Conservation (phyloP, 345 rosid genomes). For the Melaleuca quinquenervia region DNA sequence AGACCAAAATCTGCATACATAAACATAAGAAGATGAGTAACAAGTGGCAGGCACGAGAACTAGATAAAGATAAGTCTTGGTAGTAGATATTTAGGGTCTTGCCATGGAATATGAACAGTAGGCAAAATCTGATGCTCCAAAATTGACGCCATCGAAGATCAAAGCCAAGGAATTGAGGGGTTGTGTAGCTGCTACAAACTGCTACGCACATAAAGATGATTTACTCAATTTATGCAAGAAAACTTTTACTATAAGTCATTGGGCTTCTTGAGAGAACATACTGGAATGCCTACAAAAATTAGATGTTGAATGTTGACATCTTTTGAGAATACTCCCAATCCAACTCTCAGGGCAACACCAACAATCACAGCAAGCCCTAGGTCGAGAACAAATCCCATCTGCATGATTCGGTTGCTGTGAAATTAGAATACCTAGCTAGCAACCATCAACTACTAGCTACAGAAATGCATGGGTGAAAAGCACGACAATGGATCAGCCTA, state of each 20-base stretch:
- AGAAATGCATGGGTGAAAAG: neutral
- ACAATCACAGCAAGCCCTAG: slow-evolving; percentile 61
- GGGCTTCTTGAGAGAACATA: slow-evolving; percentile 6
- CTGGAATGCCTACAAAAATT: slow-evolving; percentile 76
- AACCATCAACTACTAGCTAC: neutral
- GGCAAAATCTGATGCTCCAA: slow-evolving; percentile 91
- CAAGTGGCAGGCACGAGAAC: neutral
- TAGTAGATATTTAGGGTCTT: neutral
- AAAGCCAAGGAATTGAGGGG: slow-evolving; percentile 86
- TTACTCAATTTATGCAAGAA: neutral
- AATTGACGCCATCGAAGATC: slow-evolving; percentile 87
- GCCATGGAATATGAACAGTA: slow-evolving; percentile 80
- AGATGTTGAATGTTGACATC: slow-evolving; percentile 55
- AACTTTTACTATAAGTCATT: neutral
- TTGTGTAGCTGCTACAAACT: slow-evolving; percentile 97
- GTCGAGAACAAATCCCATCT: slow-evolving; percentile 81
- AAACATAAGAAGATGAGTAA: neutral
- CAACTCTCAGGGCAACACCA: slow-evolving; percentile 61
- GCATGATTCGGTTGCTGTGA: neutral
- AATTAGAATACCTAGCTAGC: neutral
- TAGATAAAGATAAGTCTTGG: neutral
- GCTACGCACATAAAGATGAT: neutral
- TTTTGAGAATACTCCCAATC: slow-evolving; percentile 60
- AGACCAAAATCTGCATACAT: slow-evolving; percentile 46
- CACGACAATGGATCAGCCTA: too few relatives aligned